These are phyloP conservation scores for Ophiostoma sp. DNA, from an alignment of 2,329 filamentous ascomycete genomes.

Conservation along the genomic window DNA sequence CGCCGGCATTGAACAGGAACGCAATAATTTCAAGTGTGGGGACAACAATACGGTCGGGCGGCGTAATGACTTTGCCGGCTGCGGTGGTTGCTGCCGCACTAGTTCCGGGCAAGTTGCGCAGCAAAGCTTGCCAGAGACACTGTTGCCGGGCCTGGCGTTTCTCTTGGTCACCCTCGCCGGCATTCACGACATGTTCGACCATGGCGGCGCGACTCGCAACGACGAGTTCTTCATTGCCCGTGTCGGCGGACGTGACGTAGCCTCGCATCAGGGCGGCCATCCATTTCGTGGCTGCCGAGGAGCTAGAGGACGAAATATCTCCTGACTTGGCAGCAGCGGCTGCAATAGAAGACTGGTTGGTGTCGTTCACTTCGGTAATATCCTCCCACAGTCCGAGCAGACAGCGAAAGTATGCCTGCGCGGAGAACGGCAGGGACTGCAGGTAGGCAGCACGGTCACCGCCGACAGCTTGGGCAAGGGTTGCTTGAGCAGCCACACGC, in stretches of 20 bases:
- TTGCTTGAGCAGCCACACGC: constrained; percentile 63
- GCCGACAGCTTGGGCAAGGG: constrained; percentile 46
- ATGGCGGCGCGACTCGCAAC: constrained; percentile 68
- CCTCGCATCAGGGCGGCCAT: constrained; percentile 62
- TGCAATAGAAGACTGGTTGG: constrained; percentile 35
- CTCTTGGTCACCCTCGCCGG: constrained; percentile 34
- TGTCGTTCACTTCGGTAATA: not conserved
- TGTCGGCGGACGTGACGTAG: constrained; percentile 70
- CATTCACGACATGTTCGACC: constrained; percentile 50
- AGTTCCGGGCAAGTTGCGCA: constrained; percentile 51
- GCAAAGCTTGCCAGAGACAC: constrained; percentile 44
- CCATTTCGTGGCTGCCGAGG: constrained; percentile 37
- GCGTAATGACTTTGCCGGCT: constrained; percentile 41
- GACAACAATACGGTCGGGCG: constrained; percentile 69
- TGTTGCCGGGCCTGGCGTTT: not conserved
- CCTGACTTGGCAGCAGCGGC: constrained; percentile 35
- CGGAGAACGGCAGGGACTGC: constrained; percentile 53
- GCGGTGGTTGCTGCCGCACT: not conserved
- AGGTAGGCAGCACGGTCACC: constrained; percentile 35
- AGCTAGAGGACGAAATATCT: constrained; percentile 28
- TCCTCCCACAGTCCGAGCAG: constrained; percentile 51
- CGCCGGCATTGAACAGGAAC: constrained; percentile 69
- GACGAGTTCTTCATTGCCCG: constrained; percentile 74
- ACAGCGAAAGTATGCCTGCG: constrained; percentile 57
- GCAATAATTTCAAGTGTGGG: constrained; percentile 75